Base-by-base conservation (phyloP, 208 protist species). In the Spongospora subterranea region DNA sequence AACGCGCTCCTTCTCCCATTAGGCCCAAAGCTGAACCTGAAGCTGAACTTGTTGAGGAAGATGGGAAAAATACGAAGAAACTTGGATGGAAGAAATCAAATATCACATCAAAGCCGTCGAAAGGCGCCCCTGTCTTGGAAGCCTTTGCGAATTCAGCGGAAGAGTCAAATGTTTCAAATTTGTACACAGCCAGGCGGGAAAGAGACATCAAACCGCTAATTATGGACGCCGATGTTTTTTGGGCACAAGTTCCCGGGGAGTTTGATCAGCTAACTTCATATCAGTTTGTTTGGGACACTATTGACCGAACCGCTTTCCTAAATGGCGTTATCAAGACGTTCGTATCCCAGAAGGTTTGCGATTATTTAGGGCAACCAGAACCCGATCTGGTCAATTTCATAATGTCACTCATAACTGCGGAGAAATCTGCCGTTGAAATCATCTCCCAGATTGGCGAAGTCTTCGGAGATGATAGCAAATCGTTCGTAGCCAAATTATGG, bases 301-400 rank as follows among this genome's bases (percentile, higher is more conserved):
- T 82, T 6, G 71, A 82, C 35, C 71, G 71, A 20, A 13, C 6
- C 35, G n/a, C 71, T 20, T 82, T 82, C 71, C 17, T 39, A 6
- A 82, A 82, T 45, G 71, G 6, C n/a, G 13, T n/a, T 6, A 43
- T 82, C 35, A 35, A 82, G 35, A 6, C 6, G 17, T 35, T 82
- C 40, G 40, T 82, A 6, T 35, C n/a, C 17, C 35, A 82, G 17
- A 35, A 43, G 35, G 71, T 82, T 35, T 43, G 71, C 13, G 71
- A 82, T 20, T 82, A 82, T 43, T 13, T 82, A 6, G 71, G 71
- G 11, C 6, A 20, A 35, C 35, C 71, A 6, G 71, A 82, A 35
- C 71, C 71, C 13, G 71, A 82, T 6, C n/a, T 82, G 35, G 71
- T 82, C 13, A 39, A 6, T 35, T 82, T 82, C 71, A 82, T 82